Conservation (phyloP, 805 yeast species). For the Cyberlindnera nakhonratchasimensis region DNA sequence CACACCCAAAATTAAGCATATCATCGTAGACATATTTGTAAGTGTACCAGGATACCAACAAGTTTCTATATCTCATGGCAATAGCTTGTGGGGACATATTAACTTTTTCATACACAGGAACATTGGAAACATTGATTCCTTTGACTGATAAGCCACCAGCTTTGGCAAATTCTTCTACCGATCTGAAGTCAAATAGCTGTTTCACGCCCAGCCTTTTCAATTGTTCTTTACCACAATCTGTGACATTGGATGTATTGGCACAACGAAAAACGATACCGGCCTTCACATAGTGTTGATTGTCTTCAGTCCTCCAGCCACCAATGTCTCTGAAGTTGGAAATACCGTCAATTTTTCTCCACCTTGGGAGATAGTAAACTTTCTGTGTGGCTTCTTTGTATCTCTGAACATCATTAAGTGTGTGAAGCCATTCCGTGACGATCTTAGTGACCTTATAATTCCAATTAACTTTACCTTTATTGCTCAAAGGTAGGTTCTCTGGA, state of each 20-base stretch:
- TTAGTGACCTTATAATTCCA: conserved; percentile 54
- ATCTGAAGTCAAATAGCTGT: conserved; percentile 65
- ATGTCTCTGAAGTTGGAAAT: conserved; percentile 72
- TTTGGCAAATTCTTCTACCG: conserved; percentile 49
- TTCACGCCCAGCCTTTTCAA: conserved; percentile 40
- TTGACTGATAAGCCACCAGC: conserved; percentile 43
- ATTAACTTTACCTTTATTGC: conserved; percentile 47
- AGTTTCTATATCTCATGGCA: conserved; percentile 50
- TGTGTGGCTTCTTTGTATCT: conserved; percentile 44
- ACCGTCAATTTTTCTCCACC: conserved; percentile 67
- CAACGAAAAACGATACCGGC: conserved; percentile 57
- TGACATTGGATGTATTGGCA: conserved; percentile 54
- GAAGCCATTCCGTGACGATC: conserved; percentile 45
- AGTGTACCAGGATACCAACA: conserved; percentile 58
- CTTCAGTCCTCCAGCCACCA: conserved; percentile 62
- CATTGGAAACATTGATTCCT: conserved; percentile 46
- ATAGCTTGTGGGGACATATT: conserved; percentile 65
- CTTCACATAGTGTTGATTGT: conserved; percentile 41
- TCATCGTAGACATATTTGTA: conserved; percentile 61
- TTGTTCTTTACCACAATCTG: conserved; percentile 46
- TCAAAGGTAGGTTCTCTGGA: conserved; percentile 42
- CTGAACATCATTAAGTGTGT: conserved; percentile 44
- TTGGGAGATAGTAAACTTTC: conserved; percentile 38
- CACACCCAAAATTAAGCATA: conserved; percentile 48
- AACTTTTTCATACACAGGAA: conserved; percentile 51